These are phyloP conservation scores for Phylloboletellus chloephorus DNA, from an alignment of 1,284 basidiomycete species.

Conservation along the genomic window DNA sequence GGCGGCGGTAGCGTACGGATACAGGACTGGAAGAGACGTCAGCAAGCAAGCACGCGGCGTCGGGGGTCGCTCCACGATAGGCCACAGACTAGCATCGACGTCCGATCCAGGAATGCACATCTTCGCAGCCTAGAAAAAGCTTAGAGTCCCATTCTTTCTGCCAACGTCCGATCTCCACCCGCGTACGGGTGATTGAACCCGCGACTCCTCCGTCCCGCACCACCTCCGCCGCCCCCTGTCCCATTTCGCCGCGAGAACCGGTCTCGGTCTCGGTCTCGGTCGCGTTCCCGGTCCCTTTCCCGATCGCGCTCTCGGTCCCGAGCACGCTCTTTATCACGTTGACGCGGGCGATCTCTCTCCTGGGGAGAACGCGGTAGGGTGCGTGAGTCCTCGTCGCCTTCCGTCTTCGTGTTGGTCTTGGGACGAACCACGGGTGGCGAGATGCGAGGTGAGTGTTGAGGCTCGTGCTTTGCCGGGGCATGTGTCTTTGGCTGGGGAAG, in stretches of 20 bases:
- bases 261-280: constrained; percentile 28
- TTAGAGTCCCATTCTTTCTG: constrained; percentile 70
- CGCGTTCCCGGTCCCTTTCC: constrained; percentile 31
- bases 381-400: constrained; percentile 50
- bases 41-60: constrained; percentile 29
- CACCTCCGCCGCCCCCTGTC: constrained; percentile 19
- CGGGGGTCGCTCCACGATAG: too few relatives aligned
- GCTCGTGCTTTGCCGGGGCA: constrained; percentile 22
- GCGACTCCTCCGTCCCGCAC: constrained; percentile 27
- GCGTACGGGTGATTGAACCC: constrained; percentile 31
- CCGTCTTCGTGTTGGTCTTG: constrained; percentile 45
- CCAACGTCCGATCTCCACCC: constrained; percentile 68
- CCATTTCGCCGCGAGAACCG: constrained; percentile 35
- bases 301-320: constrained; percentile 32
- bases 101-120: constrained; percentile 21
- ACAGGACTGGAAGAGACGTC: constrained; percentile 26
- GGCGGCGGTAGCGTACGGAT: constrained; percentile 25
- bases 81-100: constrained; percentile 19
- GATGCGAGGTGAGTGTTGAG: constrained; percentile 37
- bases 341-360: constrained; percentile 38
- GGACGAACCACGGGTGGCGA: constrained; percentile 33
- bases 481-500: constrained; percentile 31
- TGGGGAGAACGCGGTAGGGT: constrained; percentile 35
- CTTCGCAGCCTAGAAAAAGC: constrained; percentile 15
- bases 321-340: constrained; percentile 33